phyloP scores from a whole-genome alignment of 805 yeast genomes.

The Zygoascus flipseniorum region DNA sequence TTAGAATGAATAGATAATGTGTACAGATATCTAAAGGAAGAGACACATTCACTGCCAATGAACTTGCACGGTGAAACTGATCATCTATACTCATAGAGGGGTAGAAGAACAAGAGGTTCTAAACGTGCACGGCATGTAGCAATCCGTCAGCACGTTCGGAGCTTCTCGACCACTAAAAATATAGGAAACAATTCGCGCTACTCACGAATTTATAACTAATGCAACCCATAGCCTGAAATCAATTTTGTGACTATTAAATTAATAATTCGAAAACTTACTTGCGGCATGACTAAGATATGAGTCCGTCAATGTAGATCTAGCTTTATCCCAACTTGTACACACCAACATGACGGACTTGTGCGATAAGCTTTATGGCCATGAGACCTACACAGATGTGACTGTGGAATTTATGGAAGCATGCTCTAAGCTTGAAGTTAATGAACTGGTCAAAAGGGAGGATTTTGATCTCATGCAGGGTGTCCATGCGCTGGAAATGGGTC shows the following conservation, averaged over 20 bases:
- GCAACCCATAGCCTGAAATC: too few species aligned
- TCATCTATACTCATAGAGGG: too few species aligned
- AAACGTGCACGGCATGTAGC: too few species aligned
- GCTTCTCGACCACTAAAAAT: too few species aligned
- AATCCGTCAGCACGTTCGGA: too few species aligned
- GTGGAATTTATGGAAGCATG: constrained; percentile 16
- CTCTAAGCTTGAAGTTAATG: constrained; percentile 36
- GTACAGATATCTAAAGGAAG: too few species aligned
- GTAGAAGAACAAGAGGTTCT: too few species aligned
- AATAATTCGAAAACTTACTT: background rate
- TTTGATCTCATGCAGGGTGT: constrained; percentile 78
- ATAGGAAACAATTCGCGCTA: too few species aligned
- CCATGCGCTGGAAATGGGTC: constrained; percentile 64
- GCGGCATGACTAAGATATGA: background rate
- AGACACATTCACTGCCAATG: too few species aligned
- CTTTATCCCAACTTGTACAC: background rate
- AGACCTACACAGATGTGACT: constrained; percentile 24
- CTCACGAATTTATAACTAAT: background rate
- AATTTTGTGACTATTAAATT: too few species aligned
- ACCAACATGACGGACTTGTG: constrained; percentile 1
- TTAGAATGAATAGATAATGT: too few species aligned
- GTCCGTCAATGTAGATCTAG: background rate
- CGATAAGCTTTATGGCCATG: constrained; percentile 21
- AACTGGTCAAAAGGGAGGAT: constrained; percentile 48
- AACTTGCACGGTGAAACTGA: too few species aligned